These are phyloP conservation scores for Globisporangium heterothallicum DNA, from an alignment of 352 stramenopile species.

Conservation along the genomic window DNA sequence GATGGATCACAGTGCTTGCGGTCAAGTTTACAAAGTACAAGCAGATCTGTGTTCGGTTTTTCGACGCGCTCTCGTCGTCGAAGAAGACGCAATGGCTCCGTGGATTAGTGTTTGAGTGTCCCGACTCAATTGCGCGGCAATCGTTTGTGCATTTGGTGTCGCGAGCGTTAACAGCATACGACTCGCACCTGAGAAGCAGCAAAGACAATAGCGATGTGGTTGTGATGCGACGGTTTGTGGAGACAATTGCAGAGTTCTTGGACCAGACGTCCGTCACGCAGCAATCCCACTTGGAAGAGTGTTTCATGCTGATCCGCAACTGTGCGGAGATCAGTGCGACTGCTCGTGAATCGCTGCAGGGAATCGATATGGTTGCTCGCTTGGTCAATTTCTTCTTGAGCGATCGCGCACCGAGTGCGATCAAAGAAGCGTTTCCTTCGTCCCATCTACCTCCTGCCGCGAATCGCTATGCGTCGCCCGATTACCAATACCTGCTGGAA, in stretches of 20 bases:
- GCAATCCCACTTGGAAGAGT: constrained; percentile 83
- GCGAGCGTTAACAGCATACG: constrained; percentile 62
- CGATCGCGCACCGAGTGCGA: constrained; percentile 43
- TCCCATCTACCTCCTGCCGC: constrained; percentile 35
- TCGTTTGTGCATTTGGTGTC: constrained; percentile 83
- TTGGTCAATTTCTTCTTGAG: constrained; percentile 82
- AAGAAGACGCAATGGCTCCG: constrained; percentile 61
- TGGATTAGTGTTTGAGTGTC: constrained; percentile 76
- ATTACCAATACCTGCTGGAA: constrained; percentile 88
- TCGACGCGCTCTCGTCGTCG: constrained; percentile 46
- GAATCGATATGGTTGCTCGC: constrained; percentile 69
- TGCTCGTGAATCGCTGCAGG: constrained; percentile 42
- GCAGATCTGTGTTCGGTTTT: constrained; percentile 62
- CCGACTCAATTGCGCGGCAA: constrained; percentile 79
- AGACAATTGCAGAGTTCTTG: constrained; percentile 50
- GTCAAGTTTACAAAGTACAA: constrained; percentile 74
- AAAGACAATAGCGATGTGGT: constrained; percentile 13
- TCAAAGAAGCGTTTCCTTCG: constrained; percentile 74
- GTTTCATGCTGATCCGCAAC: constrained; percentile 81
- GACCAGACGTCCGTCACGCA: constrained; percentile 73
- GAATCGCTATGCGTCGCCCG: constrained; percentile 60
- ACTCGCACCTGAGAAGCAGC: constrained; percentile 41
- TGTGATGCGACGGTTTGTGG: constrained; percentile 32
- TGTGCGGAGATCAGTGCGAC: constrained; percentile 55
- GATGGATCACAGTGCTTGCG: constrained; percentile 75